A percentile compares a stretch with the other conserved stretches of the same genome.
phyloP scores from a whole-genome alignment of 2,329 filamentous ascomycete genomes.

The Colletotrichum magnum region DNA sequence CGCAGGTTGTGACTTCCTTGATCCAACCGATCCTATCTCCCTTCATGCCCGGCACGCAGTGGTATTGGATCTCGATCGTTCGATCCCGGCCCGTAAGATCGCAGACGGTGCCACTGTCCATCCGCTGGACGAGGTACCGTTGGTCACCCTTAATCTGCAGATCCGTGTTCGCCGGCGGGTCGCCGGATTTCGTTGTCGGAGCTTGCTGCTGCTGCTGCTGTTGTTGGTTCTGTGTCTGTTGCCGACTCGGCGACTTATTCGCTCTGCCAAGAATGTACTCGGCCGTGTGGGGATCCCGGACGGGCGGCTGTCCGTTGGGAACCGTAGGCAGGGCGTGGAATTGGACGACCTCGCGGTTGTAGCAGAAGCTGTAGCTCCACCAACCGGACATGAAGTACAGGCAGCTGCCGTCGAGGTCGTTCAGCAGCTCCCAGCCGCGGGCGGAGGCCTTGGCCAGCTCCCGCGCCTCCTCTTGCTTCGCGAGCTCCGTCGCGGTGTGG shows the following conservation, averaged over 20 bases:
- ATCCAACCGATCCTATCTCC: slow-evolving; percentile 89
- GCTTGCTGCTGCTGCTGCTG: slow-evolving; percentile 36
- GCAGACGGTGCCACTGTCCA: slow-evolving; percentile 85
- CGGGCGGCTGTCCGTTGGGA: slow-evolving; percentile 79
- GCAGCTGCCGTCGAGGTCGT: slow-evolving; percentile 82
- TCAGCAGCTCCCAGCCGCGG: slow-evolving; percentile 84
- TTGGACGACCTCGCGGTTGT: slow-evolving; percentile 88
- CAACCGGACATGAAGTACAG: slow-evolving; percentile 88
- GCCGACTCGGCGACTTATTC: slow-evolving; percentile 38
- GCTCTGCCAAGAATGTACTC: slow-evolving; percentile 84
- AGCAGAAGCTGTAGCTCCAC: slow-evolving; percentile 98
- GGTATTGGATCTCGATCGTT: slow-evolving; percentile 86
- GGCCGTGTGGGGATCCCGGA: slow-evolving; percentile 81
- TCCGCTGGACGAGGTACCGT: slow-evolving; percentile 86
- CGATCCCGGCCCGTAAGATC: slow-evolving; percentile 87
- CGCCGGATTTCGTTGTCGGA: slow-evolving; percentile 26
- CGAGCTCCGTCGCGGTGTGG: slow-evolving; percentile 76
- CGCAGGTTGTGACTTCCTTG: slow-evolving; percentile 91
- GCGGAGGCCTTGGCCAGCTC: slow-evolving; percentile 84
- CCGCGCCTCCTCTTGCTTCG: slow-evolving; percentile 82
- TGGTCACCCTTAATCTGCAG: slow-evolving; percentile 87
- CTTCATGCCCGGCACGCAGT: slow-evolving; percentile 82
- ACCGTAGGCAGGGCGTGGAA: slow-evolving; percentile 85
- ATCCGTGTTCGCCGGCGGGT: slow-evolving; percentile 65
- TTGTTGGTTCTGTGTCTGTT: slow-evolving; percentile 35